Conservation (phyloP, 306 rosid genomes). For the Malus fusca region DNA sequence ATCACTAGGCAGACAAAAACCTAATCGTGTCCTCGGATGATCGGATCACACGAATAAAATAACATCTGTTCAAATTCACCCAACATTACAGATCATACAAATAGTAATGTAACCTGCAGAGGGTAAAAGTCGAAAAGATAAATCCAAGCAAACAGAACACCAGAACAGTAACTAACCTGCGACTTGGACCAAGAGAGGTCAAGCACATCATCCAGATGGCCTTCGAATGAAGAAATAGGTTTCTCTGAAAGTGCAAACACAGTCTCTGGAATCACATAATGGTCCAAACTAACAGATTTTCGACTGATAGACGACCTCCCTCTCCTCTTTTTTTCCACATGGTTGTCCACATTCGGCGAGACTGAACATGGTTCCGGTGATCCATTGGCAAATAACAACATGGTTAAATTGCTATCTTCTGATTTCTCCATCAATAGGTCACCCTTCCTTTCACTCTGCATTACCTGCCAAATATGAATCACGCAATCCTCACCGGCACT, state of each 20-base stretch:
- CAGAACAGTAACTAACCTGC: conserved; percentile 60
- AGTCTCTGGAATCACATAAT: conserved; percentile 57
- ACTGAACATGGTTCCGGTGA: conserved; percentile 56
- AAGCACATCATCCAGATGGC: conserved; percentile 82
- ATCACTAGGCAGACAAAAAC: not conserved
- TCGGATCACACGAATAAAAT: not conserved
- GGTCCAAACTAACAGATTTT: conserved; percentile 76
- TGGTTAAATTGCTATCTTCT: conserved; percentile 52
- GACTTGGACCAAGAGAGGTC: conserved; percentile 99
- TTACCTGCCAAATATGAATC: conserved; percentile 91
- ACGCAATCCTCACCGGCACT: conserved; percentile 98
- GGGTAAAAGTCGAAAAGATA: not conserved
- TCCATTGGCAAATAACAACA: conserved; percentile 53
- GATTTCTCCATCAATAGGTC: conserved; percentile 64
- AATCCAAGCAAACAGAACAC: not conserved
- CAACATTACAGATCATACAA: not conserved
- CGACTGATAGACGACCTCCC: conserved; percentile 76
- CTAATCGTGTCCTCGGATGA: not conserved
- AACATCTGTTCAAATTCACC: not conserved
- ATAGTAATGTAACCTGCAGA: not conserved
- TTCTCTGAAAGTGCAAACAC: conserved; percentile 80
- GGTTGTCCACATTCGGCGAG: conserved; percentile 49
- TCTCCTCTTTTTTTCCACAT: conserved; percentile 67
- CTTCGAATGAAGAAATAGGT: conserved; percentile 78
- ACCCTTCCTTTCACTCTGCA: conserved; percentile 79